phyloP scores from a whole-genome alignment of 257 asterid genomes.

The Phtheirospermum japonicum region DNA sequence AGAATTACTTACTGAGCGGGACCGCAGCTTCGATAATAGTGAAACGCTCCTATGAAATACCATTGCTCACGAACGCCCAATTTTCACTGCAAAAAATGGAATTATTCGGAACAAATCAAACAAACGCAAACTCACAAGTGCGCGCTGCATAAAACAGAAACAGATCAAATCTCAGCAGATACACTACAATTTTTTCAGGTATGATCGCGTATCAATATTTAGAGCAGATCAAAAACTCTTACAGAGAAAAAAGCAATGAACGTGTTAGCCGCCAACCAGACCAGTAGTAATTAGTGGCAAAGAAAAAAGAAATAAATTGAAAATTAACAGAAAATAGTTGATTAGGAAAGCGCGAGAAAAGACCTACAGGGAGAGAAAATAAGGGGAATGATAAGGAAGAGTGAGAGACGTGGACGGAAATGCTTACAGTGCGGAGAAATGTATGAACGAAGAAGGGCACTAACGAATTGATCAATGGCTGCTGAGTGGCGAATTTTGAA shows the following conservation, averaged over 20 bases:
- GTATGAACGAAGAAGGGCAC: too few relatives aligned
- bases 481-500: neutral
- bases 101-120: constrained; percentile 16
- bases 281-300: neutral
- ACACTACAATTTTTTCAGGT: constrained; percentile 1
- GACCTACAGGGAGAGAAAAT: constrained; percentile 17
- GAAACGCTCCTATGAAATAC: constrained; percentile 38
- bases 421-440: constrained; percentile 27
- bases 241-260: constrained; percentile 2
- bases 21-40: constrained; percentile 44
- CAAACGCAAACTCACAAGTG: neutral
- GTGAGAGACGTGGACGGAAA: constrained; percentile 22
- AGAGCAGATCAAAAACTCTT: constrained; percentile 27
- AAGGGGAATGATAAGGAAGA: constrained; percentile 9
- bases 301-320: constrained; percentile 9
- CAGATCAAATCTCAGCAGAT: neutral
- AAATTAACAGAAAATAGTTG: neutral
- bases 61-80: constrained; percentile 27
- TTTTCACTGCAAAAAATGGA: constrained; percentile 24
- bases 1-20: constrained; percentile 35
- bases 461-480: constrained; percentile 26
- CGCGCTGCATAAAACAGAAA: neutral
- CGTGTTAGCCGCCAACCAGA: neutral
- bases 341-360: neutral
- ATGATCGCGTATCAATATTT: neutral